Evolutionary conservation across 805 yeast species (phyloP), one percentile per base, ranked within the genome.

Genomic region (Diddensiella santjacobensis): DNA sequence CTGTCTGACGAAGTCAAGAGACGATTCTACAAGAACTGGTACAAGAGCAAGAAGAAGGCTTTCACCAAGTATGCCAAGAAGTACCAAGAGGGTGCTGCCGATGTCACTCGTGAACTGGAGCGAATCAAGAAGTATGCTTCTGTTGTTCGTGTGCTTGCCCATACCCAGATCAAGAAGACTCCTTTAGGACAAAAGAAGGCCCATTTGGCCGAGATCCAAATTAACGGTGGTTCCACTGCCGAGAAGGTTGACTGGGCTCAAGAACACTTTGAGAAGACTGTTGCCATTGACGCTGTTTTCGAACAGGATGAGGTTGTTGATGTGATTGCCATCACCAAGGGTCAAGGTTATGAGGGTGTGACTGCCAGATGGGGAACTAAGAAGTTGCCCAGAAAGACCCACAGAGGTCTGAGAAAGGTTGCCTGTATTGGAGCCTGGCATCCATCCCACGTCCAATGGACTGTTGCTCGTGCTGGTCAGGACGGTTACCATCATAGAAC

Each of bases 391-490:
- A 89, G 99, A 83, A 93, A 93, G 95, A 93, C 99, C 75, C 99
- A 93, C 79, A 90, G 98, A 87, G 99, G 99, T 91, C 81, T 91
- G 75, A 89, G 99, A 85, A 93, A 93, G 88, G 99, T 93, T 79
- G 99, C 99, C 72, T 93, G 99, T 88, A 93, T 93, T 71, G 99
- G 99, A 84, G 97, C 99, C 73, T 93, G 99, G 99, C 99, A 93
- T 82, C 99, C 99, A 77, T 84, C 96, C 81, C 96, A 89, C 83
- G 99, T 93, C 74, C 80, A 83, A 78, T 91, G 96, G 96, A 87
- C 98, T 71, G 99, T 93, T 77, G 98, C 99, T 70, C 88, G 99
- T 79, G 96, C 99, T 71, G 99, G 99, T 91, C 99, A 93, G 83
- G 87, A 84, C 81, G 99, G 99, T 87, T 93, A 86, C 96, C 99